Base-by-base conservation (phyloP, 2,329 filamentous ascomycete genomes). In the Arthrobotrys entomopaga region DNA sequence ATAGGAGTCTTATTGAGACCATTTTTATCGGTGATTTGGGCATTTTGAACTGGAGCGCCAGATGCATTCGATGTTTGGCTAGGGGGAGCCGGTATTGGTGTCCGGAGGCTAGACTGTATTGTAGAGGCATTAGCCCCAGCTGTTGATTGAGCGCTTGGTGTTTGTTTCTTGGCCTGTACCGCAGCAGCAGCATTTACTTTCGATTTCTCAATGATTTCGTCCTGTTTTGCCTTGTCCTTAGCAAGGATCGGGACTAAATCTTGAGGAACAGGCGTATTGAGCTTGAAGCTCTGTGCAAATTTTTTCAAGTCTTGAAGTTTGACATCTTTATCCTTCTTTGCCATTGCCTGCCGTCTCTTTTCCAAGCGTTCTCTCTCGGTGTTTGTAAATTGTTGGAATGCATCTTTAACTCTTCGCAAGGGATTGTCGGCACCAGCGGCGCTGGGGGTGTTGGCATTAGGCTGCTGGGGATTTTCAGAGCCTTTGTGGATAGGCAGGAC, bases 241-340 rank as follows among this genome's bases (percentile, higher is more conserved):
- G 95, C 94, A 74, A 99, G 90, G 77, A 99, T 99, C 0, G 92
- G 90, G 26, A 99, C 93, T 40, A 99, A 83, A 81, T 99, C 95
- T 59, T 87, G 89, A 0, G 95, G 95, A 10, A 99, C 93, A 4
- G 93, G 93, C 1, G 94, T 97, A 57, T 91, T 90, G 16, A 99
- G 87, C 83, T 98, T 98, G 85, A 99, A 99, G 80, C 87, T 95
- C 78, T 89, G 87, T 0, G 95, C 92, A 81, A 99, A 99, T 80
- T 94, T 97, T 85, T 95, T 96, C 69, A 99, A 83, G 82, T 99
- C 95, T 72, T 92, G 96, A 75, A 99, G 82, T 82, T 96, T 97
- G 77, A 95, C 89, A 77, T 93, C 92, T 81, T 96, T 96, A 81
- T 98, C 95, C 71, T 85, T 86, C 80, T 86, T 88, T 8, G 85